phyloP scores from a whole-genome alignment of 495 filamentous ascomycete genomes.

The Elasticomyces elasticus region DNA sequence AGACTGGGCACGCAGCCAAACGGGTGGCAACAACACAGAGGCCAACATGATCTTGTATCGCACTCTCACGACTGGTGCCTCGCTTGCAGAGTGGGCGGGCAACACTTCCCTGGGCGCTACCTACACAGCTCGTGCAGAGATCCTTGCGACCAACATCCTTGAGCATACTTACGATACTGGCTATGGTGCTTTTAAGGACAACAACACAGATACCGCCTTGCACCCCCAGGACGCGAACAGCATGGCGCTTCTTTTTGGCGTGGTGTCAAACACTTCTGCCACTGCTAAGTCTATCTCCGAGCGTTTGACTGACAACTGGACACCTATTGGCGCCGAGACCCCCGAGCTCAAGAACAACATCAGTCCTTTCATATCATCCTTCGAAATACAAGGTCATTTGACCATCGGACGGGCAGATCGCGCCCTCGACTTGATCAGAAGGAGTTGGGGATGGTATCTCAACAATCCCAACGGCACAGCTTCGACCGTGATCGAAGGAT shows the following conservation, averaged over 20 bases:
- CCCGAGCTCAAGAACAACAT: conserved; percentile 30
- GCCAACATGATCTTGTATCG: conserved; percentile 24
- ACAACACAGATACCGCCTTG: conserved; percentile 15
- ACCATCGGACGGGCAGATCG: conserved; percentile 22
- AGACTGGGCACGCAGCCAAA: conserved; percentile 16
- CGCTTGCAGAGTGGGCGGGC: conserved; percentile 15
- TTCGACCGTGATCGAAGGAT: conserved; percentile 30
- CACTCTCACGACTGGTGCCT: conserved; percentile 10
- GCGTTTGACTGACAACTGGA: conserved; percentile 27
- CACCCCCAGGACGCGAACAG: conserved; percentile 26
- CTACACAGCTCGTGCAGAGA: conserved; percentile 24
- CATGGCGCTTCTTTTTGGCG: conserved; percentile 26
- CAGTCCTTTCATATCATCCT: conserved; percentile 29
- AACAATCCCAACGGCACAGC: conserved; percentile 29
- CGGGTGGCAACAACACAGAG: conserved; percentile 18
- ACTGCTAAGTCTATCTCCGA: conserved; percentile 22
- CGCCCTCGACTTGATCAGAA: conserved; percentile 28
- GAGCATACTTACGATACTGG: conserved; percentile 42
- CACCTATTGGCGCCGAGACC: conserved; percentile 26
- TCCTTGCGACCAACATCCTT: conserved; percentile 11
- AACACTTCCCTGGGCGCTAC: conserved; percentile 25
- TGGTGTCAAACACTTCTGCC: conserved; percentile 13
- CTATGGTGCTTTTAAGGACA: conserved; percentile 42
- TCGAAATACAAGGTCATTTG: conserved; percentile 30
- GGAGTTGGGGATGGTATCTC: conserved; percentile 33